A percentile compares a stretch with the other conserved stretches of the same genome.
Conservation (phyloP, 352 stramenopile species). For the Pythium myriotylum region DNA sequence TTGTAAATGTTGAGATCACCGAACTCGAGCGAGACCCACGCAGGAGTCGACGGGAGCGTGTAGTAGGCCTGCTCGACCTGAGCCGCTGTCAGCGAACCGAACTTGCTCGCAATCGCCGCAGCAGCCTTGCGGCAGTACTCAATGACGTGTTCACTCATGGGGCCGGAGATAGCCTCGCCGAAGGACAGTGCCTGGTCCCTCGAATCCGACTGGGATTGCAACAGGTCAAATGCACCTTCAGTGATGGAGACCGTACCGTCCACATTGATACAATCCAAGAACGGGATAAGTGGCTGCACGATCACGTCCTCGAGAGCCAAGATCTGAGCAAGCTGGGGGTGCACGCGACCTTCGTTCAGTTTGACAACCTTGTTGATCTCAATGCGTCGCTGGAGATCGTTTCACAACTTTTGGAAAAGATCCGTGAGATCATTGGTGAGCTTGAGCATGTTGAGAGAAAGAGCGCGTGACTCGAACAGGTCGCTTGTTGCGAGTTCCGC, state of each 20-base stretch:
- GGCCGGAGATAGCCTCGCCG: neutral
- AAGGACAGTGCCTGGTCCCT: neutral
- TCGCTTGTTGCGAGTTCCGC: slow-evolving; percentile 25
- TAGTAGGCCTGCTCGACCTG: slow-evolving; percentile 1
- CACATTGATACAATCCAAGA: slow-evolving; percentile 30
- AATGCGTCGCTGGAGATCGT: slow-evolving; percentile 17
- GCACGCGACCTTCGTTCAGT: neutral
- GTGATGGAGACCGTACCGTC: slow-evolving; percentile 25
- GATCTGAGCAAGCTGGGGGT: neutral
- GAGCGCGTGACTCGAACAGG: slow-evolving; percentile 32
- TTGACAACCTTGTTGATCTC: slow-evolving; percentile 24
- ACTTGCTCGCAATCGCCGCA: slow-evolving; percentile 3
- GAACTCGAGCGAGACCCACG: slow-evolving; percentile 4
- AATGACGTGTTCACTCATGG: slow-evolving; percentile 3
- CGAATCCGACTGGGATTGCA: neutral
- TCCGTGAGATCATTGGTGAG: slow-evolving; percentile 33
- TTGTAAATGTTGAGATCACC: neutral
- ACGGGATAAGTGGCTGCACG: slow-evolving; percentile 26
- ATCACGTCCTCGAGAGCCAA: slow-evolving; percentile 6
- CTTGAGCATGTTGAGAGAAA: slow-evolving; percentile 36
- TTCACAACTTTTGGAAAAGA: slow-evolving; percentile 30
- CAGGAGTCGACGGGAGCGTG: neutral
- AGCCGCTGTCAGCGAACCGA: neutral
- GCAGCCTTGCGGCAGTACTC: slow-evolving; percentile 3
- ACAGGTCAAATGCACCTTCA: slow-evolving; percentile 2